Evolutionary conservation across 2,329 filamentous ascomycete genomes (phyloP).

Genomic region (Fusarium pseudonygamai): DNA sequence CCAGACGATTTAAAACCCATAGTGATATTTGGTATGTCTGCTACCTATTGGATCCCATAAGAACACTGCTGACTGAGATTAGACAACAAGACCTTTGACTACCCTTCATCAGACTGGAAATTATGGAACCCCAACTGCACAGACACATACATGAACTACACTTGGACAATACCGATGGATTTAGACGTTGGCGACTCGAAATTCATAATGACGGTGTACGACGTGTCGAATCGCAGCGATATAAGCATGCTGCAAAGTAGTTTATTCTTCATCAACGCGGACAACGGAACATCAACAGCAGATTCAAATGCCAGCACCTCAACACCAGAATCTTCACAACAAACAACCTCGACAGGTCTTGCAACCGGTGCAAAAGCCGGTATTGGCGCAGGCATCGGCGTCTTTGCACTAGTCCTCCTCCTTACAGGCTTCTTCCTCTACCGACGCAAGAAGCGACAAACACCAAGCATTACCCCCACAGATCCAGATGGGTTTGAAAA

Average conservation of each 20-base stretch:
- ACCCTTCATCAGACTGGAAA: neutral
- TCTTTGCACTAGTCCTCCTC: neutral
- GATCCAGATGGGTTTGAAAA: neutral
- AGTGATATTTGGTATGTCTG: neutral
- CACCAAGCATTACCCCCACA: neutral
- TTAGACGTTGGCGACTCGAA: neutral
- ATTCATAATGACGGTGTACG: neutral
- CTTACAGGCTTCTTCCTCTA: neutral
- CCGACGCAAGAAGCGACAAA: neutral
- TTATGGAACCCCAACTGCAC: neutral
- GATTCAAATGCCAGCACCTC: neutral
- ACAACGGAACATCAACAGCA: neutral
- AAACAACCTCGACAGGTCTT: neutral
- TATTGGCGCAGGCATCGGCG: neutral
- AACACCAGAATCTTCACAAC: neutral
- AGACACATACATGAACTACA: neutral
- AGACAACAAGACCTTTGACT: constrained; percentile 2
- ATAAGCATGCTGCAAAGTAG: neutral
- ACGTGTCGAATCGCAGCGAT: neutral
- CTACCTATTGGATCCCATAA: neutral
- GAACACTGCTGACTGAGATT: neutral
- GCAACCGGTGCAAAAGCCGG: neutral
- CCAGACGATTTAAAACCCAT: neutral
- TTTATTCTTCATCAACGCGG: neutral
- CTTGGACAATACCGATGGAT: neutral